Conservation (phyloP, 768 basidiomycete genomes). For the Boletus reticuloceps region DNA sequence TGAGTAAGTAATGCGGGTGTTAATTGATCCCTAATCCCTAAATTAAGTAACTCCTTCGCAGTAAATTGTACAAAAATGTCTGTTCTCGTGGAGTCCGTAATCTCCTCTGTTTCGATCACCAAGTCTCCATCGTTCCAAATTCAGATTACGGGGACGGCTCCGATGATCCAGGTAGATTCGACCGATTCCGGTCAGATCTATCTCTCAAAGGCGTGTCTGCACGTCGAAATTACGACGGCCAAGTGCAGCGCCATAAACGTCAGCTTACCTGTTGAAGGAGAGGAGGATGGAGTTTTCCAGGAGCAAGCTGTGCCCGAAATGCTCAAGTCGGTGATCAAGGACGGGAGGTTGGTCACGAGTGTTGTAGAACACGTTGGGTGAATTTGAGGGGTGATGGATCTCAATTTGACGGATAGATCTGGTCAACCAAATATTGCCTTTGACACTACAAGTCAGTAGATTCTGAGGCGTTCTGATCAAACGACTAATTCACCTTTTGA, state of each 20-base stretch:
- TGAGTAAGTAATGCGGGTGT: conserved; percentile 49
- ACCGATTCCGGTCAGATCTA: conserved; percentile 96
- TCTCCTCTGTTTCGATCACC: conserved; percentile 88
- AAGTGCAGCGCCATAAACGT: conserved; percentile 95
- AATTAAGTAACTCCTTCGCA: conserved; percentile 30
- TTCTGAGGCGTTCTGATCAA: too few species aligned
- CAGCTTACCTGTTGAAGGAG: conserved; percentile 78
- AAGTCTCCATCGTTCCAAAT: conserved; percentile 91
- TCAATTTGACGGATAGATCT: background rate
- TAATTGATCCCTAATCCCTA: background rate
- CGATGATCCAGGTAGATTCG: conserved; percentile 91
- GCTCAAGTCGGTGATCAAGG: conserved; percentile 79
- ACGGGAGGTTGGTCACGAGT: conserved; percentile 83
- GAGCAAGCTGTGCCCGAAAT: conserved; percentile 95
- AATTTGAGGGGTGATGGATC: background rate
- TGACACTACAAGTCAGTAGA: background rate
- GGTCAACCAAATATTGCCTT: background rate
- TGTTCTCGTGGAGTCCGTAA: conserved; percentile 86
- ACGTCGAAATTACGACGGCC: conserved; percentile 85
- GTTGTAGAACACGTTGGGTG: conserved; percentile 85
- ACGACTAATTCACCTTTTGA: too few species aligned
- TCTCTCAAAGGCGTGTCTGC: conserved; percentile 78
- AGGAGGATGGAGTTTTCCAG: conserved; percentile 88
- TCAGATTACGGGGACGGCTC: conserved; percentile 86
- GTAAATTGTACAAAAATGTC: conserved; percentile 89